Base-by-base conservation (phyloP, 108 stramenopile genomes). In the Poteriospumella lacustris region DNA sequence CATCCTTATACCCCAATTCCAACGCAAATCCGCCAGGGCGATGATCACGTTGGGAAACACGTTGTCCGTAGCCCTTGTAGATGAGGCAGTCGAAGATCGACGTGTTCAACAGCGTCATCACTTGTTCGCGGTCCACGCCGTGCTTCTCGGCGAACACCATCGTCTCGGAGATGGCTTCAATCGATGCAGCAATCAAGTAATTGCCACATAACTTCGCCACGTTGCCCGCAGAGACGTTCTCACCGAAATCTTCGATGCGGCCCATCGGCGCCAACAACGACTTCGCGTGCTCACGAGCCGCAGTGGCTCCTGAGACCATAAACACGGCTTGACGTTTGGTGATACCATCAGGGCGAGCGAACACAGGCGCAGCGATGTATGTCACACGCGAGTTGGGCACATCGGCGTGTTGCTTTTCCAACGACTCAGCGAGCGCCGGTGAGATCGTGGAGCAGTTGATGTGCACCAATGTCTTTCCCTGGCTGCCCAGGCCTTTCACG, bases 11-110 rank as follows among this genome's bases (percentile, higher is more conserved):
- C 1, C 84, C 84, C 43, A 73, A 43, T 15, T 44, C 78, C 24
- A 85, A 43, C 2, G 81, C 67, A 42, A 85, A 85, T 5, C 81
- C 81, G 15, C 81, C 84, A 0, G 59, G 70, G 39, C 38, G 39
- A 47, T 85, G 84, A 62, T 85, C 84, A 19, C 84, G 78, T 68
- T 69, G 36, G 38, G 76, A 40, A 9, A 85, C 78, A 15, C 84
- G 77, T 19, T 78, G 76, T 12, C 84, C 84, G 58, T 85, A 85
- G n/a, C 84, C 70, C 58, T 79, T 73, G 81, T 85, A 85, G 47
- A 85, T 85, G 34, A 81, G 47, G 68, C 84, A 82, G 76, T 85
- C 81, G 69, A 85, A 82, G 39, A 85, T 82, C 1, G 84, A 81
- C 44, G 39, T 15, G 24, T 44, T 68, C 28, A 82, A 42, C 72